Conservation (phyloP, 805 yeast genomes). For the Wickerhamiella kurtzmanii region DNA sequence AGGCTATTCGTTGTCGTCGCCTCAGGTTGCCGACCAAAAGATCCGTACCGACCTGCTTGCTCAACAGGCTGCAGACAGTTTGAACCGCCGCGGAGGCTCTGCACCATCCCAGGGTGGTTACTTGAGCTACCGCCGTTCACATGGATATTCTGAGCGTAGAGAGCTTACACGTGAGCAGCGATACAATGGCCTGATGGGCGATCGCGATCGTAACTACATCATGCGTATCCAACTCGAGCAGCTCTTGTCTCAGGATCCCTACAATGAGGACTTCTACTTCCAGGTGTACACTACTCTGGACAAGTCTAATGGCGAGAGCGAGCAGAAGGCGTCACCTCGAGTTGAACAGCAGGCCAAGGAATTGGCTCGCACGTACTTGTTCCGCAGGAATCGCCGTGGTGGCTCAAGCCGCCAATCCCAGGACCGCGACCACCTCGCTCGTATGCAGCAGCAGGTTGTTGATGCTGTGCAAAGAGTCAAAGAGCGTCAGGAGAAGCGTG, state of each 20-base stretch:
- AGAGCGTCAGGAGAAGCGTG: slow-evolving; percentile 8
- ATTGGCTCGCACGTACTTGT: slow-evolving; percentile 86
- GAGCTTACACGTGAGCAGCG: slow-evolving; percentile 15
- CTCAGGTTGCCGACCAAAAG: background rate
- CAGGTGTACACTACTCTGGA: slow-evolving; percentile 70
- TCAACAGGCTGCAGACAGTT: background rate
- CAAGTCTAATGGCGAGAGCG: slow-evolving; percentile 1
- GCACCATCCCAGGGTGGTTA: background rate
- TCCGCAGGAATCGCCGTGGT: slow-evolving; percentile 20
- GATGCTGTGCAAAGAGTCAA: slow-evolving; percentile 94
- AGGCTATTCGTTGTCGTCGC: background rate
- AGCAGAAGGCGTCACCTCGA: slow-evolving; percentile 3
- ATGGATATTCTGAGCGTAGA: slow-evolving; percentile 1
- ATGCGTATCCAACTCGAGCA: slow-evolving; percentile 90
- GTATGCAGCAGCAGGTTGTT: slow-evolving; percentile 97
- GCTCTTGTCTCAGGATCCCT: slow-evolving; percentile 93
- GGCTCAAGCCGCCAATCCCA: slow-evolving; percentile 74
- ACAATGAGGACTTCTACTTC: slow-evolving; percentile 89
- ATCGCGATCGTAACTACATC: slow-evolving; percentile 90
- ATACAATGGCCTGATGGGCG: slow-evolving; percentile 90
- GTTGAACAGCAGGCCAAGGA: slow-evolving; percentile 41
- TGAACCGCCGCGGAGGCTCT: slow-evolving; percentile 1
- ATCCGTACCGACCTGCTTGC: background rate
- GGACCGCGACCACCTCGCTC: slow-evolving; percentile 31
- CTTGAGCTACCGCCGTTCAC: slow-evolving; percentile 1